Percentiles rank a stretch among this genome's conserved stretches.
Conservation (phyloP, 495 filamentous ascomycete genomes). For the Podospora conica region DNA sequence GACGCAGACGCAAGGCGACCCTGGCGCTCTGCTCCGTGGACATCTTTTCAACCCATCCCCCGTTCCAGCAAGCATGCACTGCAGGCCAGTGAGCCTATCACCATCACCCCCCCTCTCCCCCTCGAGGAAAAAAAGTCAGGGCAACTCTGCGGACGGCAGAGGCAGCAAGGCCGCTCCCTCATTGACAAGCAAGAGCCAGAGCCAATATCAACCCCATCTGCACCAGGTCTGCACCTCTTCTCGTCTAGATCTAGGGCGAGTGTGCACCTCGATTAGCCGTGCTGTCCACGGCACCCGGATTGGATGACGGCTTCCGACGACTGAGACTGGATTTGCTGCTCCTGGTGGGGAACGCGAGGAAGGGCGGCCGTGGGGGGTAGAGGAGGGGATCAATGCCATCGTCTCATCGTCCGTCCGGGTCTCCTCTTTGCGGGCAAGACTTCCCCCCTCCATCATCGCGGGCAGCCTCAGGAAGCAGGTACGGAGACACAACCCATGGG, state of each 20-base stretch:
- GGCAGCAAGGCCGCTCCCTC: background rate
- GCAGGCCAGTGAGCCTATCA: constrained; percentile 19
- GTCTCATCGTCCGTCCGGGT: background rate
- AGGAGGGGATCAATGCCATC: background rate
- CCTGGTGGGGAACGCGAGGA: background rate
- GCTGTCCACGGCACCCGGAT: background rate
- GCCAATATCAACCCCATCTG: background rate
- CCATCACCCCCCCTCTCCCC: background rate
- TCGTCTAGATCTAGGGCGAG: constrained; percentile 2
- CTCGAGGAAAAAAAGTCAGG: background rate
- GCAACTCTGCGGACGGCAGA: background rate
- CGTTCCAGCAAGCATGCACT: constrained; percentile 18
- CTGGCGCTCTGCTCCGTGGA: constrained; percentile 26
- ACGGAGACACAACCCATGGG: background rate
- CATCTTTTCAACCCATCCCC: constrained; percentile 14
- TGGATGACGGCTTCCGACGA: background rate
- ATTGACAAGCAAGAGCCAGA: constrained; percentile 7
- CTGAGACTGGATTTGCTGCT: background rate
- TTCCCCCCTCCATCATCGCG: background rate
- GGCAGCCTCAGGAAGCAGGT: background rate
- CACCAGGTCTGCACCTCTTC: background rate
- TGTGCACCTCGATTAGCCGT: constrained; percentile 2
- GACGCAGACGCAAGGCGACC: constrained; percentile 26
- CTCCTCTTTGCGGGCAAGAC: background rate
- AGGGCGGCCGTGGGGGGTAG: background rate